A percentile compares a stretch with the other conserved stretches of the same genome.
Evolutionary conservation across 129 eudicot genomes (phyloP).

Genomic region (Artemisia argyi): DNA sequence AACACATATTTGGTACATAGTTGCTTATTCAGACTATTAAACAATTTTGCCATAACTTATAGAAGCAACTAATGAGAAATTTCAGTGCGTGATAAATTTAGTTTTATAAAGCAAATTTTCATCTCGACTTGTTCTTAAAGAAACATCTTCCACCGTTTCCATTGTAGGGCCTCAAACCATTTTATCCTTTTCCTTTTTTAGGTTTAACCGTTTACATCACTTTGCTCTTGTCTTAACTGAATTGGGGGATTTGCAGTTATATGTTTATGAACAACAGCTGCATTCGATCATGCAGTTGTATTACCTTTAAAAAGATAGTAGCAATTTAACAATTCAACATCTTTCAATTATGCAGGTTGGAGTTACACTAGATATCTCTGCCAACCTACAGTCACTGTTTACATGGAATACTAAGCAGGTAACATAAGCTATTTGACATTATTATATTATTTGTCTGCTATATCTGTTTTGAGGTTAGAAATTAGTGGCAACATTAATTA

Average conservation of each 20-base stretch:
- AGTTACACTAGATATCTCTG: slow-evolving; percentile 74
- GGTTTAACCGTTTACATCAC: no score
- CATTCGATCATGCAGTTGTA: slow-evolving; percentile 10
- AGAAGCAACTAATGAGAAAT: no score
- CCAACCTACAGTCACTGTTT: slow-evolving; percentile 78
- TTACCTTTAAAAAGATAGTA: slow-evolving; percentile 5
- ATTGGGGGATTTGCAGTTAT: background rate
- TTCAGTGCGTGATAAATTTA: no score
- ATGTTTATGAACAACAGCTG: background rate
- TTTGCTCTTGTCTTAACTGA: background rate
- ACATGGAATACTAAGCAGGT: slow-evolving; percentile 99
- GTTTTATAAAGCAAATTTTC: no score
- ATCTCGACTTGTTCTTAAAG: no score
- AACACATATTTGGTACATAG: no score
- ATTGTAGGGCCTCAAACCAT: no score
- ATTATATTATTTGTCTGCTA: slow-evolving; percentile 10
- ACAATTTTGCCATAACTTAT: no score
- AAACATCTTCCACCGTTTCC: no score
- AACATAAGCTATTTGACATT: background rate
- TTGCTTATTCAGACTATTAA: no score
- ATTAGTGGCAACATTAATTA: background rate
- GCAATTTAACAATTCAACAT: background rate
- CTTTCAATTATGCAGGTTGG: slow-evolving; percentile 62
- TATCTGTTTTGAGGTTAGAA: background rate
- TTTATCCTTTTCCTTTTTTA: no score